Evolutionary conservation across 169 alveolate species (phyloP).

Genomic region (Perkinsus olseni): DNA sequence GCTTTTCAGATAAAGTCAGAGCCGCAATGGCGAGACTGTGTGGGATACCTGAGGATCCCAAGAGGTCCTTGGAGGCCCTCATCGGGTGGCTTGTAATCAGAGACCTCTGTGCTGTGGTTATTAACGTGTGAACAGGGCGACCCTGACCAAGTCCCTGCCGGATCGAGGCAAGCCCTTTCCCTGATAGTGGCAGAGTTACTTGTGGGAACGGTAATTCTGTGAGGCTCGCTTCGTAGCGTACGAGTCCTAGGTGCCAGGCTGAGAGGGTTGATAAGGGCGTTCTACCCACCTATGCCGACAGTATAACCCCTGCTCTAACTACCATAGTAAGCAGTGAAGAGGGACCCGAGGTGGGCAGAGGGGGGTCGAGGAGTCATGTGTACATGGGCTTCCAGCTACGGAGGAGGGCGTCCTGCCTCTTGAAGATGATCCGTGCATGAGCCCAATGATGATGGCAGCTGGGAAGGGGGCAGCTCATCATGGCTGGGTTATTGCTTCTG

Average conservation of each 20-base stretch:
- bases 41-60: background rate
- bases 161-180: no score
- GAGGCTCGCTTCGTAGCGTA: background rate
- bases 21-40: background rate
- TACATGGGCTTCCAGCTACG: background rate
- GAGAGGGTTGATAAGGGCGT: background rate
- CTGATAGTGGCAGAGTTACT: background rate
- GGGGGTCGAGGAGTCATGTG: background rate
- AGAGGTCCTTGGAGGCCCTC: background rate
- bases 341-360: background rate
- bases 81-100: background rate
- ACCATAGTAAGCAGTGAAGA: background rate
- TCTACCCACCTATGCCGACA: background rate
- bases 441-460: no score
- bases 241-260: background rate
- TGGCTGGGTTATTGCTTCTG: background rate
- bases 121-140: no score
- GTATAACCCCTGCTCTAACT: background rate
- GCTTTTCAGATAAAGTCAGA: background rate
- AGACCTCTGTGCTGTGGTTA: background rate
- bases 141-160: no score
- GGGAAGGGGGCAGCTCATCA: no score
- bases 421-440: no score
- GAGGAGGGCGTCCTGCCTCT: no score
- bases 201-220: background rate